Evolutionary conservation across 495 filamentous ascomycete genomes (phyloP).

Genomic region (Penicilliopsis zonata): DNA sequence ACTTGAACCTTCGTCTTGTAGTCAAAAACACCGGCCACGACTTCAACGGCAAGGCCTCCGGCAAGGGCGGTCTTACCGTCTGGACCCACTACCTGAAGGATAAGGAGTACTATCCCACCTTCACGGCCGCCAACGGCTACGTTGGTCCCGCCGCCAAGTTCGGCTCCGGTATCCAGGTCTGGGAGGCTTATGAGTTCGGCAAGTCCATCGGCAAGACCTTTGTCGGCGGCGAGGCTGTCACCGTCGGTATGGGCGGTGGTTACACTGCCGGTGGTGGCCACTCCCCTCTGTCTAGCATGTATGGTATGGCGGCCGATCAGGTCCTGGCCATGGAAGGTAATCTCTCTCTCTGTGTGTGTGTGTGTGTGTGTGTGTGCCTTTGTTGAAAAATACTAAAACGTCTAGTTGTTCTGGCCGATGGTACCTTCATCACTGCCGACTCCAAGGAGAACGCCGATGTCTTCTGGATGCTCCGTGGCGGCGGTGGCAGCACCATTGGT

Average conservation of each 20-base stretch:
- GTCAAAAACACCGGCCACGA: constrained; percentile 48
- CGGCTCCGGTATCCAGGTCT: constrained; percentile 39
- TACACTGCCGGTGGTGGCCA: constrained; percentile 47
- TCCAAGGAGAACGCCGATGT: constrained; percentile 38
- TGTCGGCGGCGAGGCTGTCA: constrained; percentile 9
- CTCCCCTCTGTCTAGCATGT: constrained; percentile 25
- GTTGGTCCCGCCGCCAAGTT: constrained; percentile 37
- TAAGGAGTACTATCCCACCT: constrained; percentile 22
- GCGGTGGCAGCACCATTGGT: constrained; percentile 36
- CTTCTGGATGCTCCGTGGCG: constrained; percentile 43
- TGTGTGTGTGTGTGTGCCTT: too few species aligned
- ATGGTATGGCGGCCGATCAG: constrained; percentile 27
- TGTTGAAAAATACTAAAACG: too few species aligned
- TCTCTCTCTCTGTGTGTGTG: too few species aligned
- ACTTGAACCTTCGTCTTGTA: constrained; percentile 18
- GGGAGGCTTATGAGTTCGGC: constrained; percentile 25
- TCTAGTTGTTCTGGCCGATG: neutral
- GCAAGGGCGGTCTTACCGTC: neutral
- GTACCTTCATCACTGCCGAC: constrained; percentile 26
- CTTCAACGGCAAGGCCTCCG: constrained; percentile 28
- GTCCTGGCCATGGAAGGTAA: too few species aligned
- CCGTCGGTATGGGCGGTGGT: constrained; percentile 29
- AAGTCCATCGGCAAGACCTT: constrained; percentile 15
- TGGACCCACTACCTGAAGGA: constrained; percentile 3
- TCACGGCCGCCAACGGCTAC: constrained; percentile 42